Percentiles rank a stretch among this genome's conserved stretches.
Conservation (phyloP, 257 asterid genomes). For the Solanum etuberosum region DNA sequence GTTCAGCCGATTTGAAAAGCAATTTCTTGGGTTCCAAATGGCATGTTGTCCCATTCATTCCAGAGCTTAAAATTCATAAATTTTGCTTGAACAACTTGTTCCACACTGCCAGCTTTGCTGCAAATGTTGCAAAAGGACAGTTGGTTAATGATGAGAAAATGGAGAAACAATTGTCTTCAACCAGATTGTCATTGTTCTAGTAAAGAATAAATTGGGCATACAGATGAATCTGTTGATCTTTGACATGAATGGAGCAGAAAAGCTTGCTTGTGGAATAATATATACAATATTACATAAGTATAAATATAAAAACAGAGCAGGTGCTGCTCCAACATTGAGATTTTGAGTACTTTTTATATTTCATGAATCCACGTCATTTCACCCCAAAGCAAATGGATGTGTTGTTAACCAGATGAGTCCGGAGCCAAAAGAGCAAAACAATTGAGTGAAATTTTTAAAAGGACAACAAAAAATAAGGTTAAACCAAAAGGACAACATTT, state of each 20-base stretch:
- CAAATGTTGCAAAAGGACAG: background rate
- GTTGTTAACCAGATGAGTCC: too few species aligned
- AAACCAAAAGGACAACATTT: too few species aligned
- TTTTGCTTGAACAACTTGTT: background rate
- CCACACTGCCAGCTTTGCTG: background rate
- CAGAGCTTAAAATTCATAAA: background rate
- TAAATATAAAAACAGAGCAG: conserved; percentile 27
- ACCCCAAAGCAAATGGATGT: background rate
- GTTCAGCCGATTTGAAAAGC: background rate
- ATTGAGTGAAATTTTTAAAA: too few species aligned
- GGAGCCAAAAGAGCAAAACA: too few species aligned
- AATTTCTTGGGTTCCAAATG: background rate
- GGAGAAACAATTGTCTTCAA: background rate
- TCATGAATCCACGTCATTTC: background rate
- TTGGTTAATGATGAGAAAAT: background rate
- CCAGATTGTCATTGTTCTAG: conserved; percentile 1
- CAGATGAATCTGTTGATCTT: background rate
- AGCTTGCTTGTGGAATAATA: background rate
- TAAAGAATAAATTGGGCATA: background rate
- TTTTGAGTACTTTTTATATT: background rate
- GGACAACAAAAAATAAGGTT: too few species aligned
- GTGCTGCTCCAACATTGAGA: conserved; percentile 17
- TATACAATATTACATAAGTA: too few species aligned
- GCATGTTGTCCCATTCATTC: background rate
- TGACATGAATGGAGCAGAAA: too few species aligned